Evolutionary conservation across 2,329 filamentous ascomycete species (phyloP).

Genomic region (Fusarium acutatum): DNA sequence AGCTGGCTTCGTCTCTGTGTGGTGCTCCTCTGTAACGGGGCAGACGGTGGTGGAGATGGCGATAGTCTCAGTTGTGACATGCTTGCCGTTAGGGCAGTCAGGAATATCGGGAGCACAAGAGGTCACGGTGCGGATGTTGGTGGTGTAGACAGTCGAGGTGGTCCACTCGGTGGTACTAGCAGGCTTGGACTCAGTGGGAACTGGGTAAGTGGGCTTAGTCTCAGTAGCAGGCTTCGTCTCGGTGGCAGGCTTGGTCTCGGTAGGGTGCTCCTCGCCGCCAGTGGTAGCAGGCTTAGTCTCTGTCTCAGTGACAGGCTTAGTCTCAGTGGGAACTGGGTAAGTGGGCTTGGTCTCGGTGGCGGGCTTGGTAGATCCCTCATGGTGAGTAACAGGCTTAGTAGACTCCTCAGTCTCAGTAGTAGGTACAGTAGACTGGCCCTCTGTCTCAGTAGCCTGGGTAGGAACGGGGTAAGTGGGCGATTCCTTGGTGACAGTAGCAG

Average conservation of each 20-base stretch:
- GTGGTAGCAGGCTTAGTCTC: neutral
- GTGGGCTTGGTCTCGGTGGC: constrained; percentile 7
- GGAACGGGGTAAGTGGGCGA: neutral
- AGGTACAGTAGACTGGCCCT: neutral
- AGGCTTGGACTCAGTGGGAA: neutral
- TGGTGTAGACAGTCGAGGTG: neutral
- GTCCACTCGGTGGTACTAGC: neutral
- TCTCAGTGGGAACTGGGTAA: neutral
- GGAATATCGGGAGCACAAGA: neutral
- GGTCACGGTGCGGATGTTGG: neutral
- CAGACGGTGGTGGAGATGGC: neutral
- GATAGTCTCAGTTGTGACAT: neutral
- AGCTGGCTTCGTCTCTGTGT: neutral
- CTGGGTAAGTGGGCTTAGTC: neutral
- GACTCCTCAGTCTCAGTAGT: neutral
- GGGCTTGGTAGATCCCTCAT: neutral
- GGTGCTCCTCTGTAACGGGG: neutral
- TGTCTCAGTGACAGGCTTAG: constrained; percentile 1
- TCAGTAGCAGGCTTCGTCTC: neutral
- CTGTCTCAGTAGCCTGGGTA: constrained; percentile 8
- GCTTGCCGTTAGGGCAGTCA: neutral
- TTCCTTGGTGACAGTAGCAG: constrained; percentile 3
- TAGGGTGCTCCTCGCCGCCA: neutral
- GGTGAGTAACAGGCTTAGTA: neutral
- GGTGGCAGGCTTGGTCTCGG: neutral